Conservation (phyloP, 2,329 filamentous ascomycete genomes). For the Penicillium sp. region DNA sequence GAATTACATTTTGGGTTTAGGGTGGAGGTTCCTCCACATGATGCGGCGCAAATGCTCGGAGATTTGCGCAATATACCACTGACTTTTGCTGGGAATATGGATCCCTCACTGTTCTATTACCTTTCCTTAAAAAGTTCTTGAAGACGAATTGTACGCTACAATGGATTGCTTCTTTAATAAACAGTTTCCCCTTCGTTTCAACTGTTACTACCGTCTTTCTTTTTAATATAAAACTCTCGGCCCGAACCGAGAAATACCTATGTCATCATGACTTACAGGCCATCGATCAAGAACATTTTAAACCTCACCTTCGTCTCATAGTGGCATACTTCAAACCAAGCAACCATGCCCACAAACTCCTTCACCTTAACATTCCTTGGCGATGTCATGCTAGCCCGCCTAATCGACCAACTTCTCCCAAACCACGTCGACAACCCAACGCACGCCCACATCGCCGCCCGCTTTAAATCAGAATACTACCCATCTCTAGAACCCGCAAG, state of each 20-base stretch:
- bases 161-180: conserved; percentile 10
- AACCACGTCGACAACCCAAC: conserved; percentile 27
- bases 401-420: conserved; percentile 42
- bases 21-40: conserved; percentile 5
- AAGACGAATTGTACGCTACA: conserved; percentile 18
- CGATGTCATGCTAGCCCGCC: conserved; percentile 45
- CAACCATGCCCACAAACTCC: conserved; percentile 3
- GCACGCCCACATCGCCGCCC: conserved; percentile 23
- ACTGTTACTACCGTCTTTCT: not conserved
- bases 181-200: not conserved
- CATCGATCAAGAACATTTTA: not conserved
- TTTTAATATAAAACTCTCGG: not conserved
- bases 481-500: conserved; percentile 17
- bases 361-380: conserved; percentile 37
- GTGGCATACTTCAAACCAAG: not conserved
- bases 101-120: conserved; percentile 18
- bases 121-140: conserved; percentile 11
- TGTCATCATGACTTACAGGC: conserved; percentile 17
- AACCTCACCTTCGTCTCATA: not conserved
- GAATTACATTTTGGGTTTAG: conserved; percentile 15
- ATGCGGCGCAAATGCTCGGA: conserved; percentile 21
- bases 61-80: conserved; percentile 26
- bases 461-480: conserved; percentile 20
- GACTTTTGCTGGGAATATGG: conserved; percentile 15
- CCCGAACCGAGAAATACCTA: not conserved